Percentiles rank a stretch among this genome's conserved stretches.
These are phyloP conservation scores for Mucor velutinosus DNA, from an alignment of 371 early-diverging fungal genomes.

Conservation along the genomic window DNA sequence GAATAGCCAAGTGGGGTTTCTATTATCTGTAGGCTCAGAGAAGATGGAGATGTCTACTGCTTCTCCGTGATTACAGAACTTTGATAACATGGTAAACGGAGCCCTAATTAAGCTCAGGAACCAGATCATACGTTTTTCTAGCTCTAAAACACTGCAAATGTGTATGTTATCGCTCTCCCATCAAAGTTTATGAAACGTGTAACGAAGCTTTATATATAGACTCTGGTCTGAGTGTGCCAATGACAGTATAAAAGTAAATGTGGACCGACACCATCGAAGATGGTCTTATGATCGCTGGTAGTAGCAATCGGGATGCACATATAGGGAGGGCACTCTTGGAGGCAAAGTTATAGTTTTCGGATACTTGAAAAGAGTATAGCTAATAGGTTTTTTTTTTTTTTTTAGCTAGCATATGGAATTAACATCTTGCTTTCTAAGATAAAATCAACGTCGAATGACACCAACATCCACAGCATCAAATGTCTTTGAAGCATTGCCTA, in stretches of 20 bases:
- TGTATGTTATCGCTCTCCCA: not conserved
- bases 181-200: not conserved
- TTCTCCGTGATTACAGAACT: not conserved
- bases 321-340: no score
- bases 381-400: no score
- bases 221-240: not conserved
- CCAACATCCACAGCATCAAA: no score
- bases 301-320: no score
- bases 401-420: no score
- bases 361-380: no score
- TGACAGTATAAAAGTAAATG: not conserved
- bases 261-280: not conserved
- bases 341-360: no score
- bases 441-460: no score
- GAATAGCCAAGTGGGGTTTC: no score
- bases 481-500: no score
- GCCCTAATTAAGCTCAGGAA: not conserved
- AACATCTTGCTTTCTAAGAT: no score
- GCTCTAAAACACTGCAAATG: not conserved
- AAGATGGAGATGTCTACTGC: not conserved
- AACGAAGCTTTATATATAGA: not conserved
- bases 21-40: not conserved
- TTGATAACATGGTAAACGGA: not conserved
- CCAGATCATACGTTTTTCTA: not conserved
- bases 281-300: no score